phyloP scores from a whole-genome alignment of 441 rosid genomes.

The Populus hybrid region DNA sequence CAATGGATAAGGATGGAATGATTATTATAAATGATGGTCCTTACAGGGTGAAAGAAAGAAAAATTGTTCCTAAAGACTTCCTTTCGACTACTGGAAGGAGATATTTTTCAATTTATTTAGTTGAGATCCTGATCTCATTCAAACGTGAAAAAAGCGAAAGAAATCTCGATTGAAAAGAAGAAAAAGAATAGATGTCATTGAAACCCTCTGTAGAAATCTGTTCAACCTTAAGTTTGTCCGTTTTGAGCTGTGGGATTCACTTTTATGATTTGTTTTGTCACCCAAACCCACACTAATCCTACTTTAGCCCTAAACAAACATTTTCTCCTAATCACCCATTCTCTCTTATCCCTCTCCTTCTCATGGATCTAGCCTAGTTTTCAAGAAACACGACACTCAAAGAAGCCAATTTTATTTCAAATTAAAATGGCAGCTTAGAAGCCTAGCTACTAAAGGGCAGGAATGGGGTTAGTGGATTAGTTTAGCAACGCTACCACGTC shows the following conservation, averaged over 20 bases:
- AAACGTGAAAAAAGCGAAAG: constrained; percentile 4
- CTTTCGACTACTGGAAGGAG: too few species aligned
- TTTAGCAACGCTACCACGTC: neutral
- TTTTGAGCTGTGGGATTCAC: constrained; percentile 39
- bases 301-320: neutral
- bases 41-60: neutral
- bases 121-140: constrained; percentile 43
- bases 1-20: neutral
- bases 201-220: constrained; percentile 46
- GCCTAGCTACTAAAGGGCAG: constrained; percentile 69
- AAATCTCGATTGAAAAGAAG: constrained; percentile 11
- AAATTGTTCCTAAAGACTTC: neutral
- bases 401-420: constrained; percentile 10
- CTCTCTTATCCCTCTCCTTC: too few species aligned
- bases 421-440: constrained; percentile 64
- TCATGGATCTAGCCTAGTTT: constrained; percentile 34
- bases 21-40: neutral
- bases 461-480: constrained; percentile 62
- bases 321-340: neutral
- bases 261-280: neutral
- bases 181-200: constrained; percentile 8
- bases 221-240: constrained; percentile 38
- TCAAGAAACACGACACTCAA: neutral
- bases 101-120: constrained; percentile 23
- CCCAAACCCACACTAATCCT: neutral